A percentile compares a stretch with the other conserved stretches of the same genome.
phyloP scores from a whole-genome alignment of 768 basidiomycete species.

The Kwoniella heveanensis region DNA sequence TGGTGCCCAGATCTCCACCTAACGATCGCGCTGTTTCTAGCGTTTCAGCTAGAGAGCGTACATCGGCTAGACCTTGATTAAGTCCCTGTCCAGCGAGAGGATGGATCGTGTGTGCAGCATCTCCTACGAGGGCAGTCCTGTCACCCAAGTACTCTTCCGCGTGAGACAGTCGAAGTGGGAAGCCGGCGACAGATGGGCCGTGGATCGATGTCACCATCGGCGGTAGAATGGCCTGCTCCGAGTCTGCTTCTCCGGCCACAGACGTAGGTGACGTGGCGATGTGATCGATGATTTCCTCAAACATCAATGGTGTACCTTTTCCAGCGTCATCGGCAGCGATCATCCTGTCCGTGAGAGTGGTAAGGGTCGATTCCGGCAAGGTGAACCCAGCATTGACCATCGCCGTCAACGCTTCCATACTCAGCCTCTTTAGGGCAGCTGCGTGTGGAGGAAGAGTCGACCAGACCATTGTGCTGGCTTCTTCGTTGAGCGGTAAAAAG shows the following conservation, averaged over 20 bases:
- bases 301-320: conserved; percentile 56
- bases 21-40: conserved; percentile 63
- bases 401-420: conserved; percentile 65
- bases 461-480: conserved; percentile 88
- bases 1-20: conserved; percentile 84
- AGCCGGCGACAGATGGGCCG: conserved; percentile 74
- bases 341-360: conserved; percentile 38
- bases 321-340: conserved; percentile 15
- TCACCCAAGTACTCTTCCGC: conserved; percentile 78
- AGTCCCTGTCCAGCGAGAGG: conserved; percentile 95
- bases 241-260: background rate
- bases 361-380: conserved; percentile 45
- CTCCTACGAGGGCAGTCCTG: conserved; percentile 87
- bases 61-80: conserved; percentile 90
- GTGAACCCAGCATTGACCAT: conserved; percentile 93
- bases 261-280: conserved; percentile 62
- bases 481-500: conserved; percentile 82
- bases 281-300: conserved; percentile 58
- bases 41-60: conserved; percentile 68
- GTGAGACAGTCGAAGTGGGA: conserved; percentile 84
- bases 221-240: conserved; percentile 67
- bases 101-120: conserved; percentile 93
- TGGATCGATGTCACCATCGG: conserved; percentile 75
- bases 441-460: conserved; percentile 79
- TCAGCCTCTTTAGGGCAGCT: conserved; percentile 67